Evolutionary conservation across 1,139 yeast genomes (phyloP).

Genomic region (Candida sp.): DNA sequence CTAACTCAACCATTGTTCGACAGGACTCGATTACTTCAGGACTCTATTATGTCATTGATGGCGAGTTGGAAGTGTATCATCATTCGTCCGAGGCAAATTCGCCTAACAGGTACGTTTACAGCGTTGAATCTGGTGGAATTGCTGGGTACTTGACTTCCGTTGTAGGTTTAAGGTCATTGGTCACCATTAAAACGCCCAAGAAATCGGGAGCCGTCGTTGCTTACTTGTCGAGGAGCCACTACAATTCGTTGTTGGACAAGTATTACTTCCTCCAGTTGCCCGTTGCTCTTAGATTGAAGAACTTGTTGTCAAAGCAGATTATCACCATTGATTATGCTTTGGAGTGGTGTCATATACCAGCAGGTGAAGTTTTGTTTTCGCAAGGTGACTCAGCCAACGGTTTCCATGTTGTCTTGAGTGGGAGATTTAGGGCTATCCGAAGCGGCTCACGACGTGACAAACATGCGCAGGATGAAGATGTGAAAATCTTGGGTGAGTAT

Average conservation of each 20-base stretch:
- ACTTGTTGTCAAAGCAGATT: slow-evolving; percentile 67
- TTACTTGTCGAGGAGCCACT: slow-evolving; percentile 62
- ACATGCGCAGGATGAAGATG: slow-evolving; percentile 27
- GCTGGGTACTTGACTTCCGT: slow-evolving; percentile 89
- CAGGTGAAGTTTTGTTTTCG: slow-evolving; percentile 79
- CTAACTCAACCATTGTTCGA: slow-evolving; percentile 61
- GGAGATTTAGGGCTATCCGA: slow-evolving; percentile 75
- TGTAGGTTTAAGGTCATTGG: slow-evolving; percentile 81
- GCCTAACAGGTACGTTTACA: slow-evolving; percentile 42
- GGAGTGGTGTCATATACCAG: slow-evolving; percentile 92
- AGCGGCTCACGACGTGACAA: slow-evolving; percentile 18
- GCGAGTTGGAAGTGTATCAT: slow-evolving; percentile 66
- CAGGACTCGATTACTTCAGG: slow-evolving; percentile 77
- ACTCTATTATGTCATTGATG: slow-evolving; percentile 78
- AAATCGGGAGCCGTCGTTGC: slow-evolving; percentile 69
- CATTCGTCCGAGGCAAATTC: slow-evolving; percentile 24
- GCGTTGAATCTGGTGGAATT: slow-evolving; percentile 77
- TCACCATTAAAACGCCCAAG: slow-evolving; percentile 61
- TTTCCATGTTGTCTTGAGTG: slow-evolving; percentile 88
- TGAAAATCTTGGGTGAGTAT: slow-evolving; percentile 68
- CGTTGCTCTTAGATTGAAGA: slow-evolving; percentile 74
- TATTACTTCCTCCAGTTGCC: slow-evolving; percentile 78
- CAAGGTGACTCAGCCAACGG: slow-evolving; percentile 94
- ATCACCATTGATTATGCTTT: slow-evolving; percentile 86
- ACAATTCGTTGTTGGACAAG: slow-evolving; percentile 73